Evolutionary conservation across 306 rosid species (phyloP), one percentile per base, ranked within the genome.

Genomic region (Oxytropis ochrocephala): DNA sequence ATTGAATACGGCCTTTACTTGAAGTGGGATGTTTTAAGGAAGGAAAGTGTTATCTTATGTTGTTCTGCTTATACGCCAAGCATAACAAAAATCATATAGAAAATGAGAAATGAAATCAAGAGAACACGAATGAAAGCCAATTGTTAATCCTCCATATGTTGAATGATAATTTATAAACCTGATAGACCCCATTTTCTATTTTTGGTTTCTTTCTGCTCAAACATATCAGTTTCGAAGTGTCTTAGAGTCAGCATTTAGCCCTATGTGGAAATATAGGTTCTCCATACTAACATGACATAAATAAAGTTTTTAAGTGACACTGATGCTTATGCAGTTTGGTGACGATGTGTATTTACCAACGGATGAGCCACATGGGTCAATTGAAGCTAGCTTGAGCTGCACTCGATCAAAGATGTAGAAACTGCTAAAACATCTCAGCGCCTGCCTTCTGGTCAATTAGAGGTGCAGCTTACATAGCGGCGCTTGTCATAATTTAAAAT

Each of bases 311-410:
- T 49, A 29, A 75, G 64, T 67, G 41, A 24, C 27, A 53, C 19
- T 67, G 14, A 52, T 41, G 39, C 19, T 67, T 74, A 48, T 72
- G 87, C 88, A 94, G 97, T 94, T 94, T 72, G 87, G 82, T 13
- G 88, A 94, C 53, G 99, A 94, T 78, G 99, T 94, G 35, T 94
- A 87, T 69, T 81, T 91, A 14, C 99, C 99, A 46, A 94, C 95
- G 46, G 95, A 89, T 30, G 97, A 94, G 82, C 97, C 99, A 2
- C 97, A 88, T 58, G 96, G 99, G 44, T 87, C 99, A 27, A 91
- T 94, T 67, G 79, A 94, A 87, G 96, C 99, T 46, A 91, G 78
- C 83, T 78, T 91, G 80, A 84, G 88, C 83, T 91, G 95, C 56
- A 48, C 61, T 80, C 50, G 80, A 77, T 91, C 99, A 39, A 94